Evolutionary conservation across 2,329 filamentous ascomycete species (phyloP).

Genomic region (Fusarium foetens): DNA sequence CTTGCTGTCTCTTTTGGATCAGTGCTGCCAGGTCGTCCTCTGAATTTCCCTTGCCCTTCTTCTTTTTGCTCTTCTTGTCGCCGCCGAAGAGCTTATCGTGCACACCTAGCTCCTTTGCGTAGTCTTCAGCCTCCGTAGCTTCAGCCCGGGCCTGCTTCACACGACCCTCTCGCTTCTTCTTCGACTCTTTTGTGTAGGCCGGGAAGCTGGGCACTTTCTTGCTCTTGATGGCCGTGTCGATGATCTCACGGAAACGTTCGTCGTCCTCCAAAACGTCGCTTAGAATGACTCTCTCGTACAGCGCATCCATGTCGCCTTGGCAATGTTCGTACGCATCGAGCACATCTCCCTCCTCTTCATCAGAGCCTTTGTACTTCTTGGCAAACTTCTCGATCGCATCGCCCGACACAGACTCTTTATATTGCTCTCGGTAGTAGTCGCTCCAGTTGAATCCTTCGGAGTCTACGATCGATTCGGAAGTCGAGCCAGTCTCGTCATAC

Average conservation of each 20-base stretch:
- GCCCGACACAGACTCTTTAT: slow-evolving; percentile 76
- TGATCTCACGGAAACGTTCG: slow-evolving; percentile 81
- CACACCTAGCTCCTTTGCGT: slow-evolving; percentile 79
- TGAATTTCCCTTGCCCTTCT: slow-evolving; percentile 55
- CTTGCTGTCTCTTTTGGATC: slow-evolving; percentile 77
- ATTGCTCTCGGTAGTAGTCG: slow-evolving; percentile 89
- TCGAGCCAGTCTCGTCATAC: slow-evolving; percentile 92
- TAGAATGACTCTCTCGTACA: slow-evolving; percentile 89
- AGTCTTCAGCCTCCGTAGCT: slow-evolving; percentile 76
- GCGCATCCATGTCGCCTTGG: slow-evolving; percentile 77
- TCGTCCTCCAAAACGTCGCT: slow-evolving; percentile 87
- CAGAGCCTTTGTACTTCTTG: slow-evolving; percentile 82
- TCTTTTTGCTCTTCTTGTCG: slow-evolving; percentile 58
- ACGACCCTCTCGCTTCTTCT: slow-evolving; percentile 68
- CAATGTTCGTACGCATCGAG: slow-evolving; percentile 77
- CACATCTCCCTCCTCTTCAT: slow-evolving; percentile 84
- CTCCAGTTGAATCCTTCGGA: slow-evolving; percentile 88
- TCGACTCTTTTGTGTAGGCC: slow-evolving; percentile 79
- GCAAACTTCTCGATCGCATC: slow-evolving; percentile 82
- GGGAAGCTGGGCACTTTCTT: slow-evolving; percentile 74
- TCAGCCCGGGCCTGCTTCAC: slow-evolving; percentile 73
- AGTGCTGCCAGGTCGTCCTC: slow-evolving; percentile 74
- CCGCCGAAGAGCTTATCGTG: slow-evolving; percentile 73
- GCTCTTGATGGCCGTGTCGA: slow-evolving; percentile 80
- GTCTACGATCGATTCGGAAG: slow-evolving; percentile 81